Conservation (phyloP, 1,139 yeast genomes). For the Candida sp. region DNA sequence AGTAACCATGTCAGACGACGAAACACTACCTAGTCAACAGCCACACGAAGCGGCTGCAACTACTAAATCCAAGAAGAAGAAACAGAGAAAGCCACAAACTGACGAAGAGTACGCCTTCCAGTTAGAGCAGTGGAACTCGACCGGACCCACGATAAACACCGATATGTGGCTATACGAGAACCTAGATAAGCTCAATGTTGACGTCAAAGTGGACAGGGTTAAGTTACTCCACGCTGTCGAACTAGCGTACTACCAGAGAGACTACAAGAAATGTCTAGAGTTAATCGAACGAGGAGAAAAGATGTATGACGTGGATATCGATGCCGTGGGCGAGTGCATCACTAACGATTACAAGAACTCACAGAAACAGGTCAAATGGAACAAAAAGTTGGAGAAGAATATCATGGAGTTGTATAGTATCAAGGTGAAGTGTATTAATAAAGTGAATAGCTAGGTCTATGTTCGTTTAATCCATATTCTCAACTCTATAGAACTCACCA, state of each 20-base stretch:
- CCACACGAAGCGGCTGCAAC: background rate
- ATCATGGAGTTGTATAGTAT: constrained; percentile 49
- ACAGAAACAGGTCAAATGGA: constrained; percentile 24
- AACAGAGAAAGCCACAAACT: constrained; percentile 57
- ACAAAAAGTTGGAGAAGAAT: constrained; percentile 45
- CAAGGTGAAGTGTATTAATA: constrained; percentile 38
- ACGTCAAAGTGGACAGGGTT: constrained; percentile 37
- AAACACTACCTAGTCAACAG: background rate
- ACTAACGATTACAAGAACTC: constrained; percentile 25
- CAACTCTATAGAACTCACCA: constrained; percentile 62
- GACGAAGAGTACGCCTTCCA: constrained; percentile 57
- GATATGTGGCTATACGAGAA: constrained; percentile 46
- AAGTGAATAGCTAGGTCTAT: constrained; percentile 8
- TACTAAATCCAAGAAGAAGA: constrained; percentile 5
- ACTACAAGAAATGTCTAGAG: constrained; percentile 46
- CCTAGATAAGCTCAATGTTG: constrained; percentile 24
- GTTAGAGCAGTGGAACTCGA: constrained; percentile 38
- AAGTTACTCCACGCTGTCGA: constrained; percentile 49
- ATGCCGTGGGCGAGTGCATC: constrained; percentile 29
- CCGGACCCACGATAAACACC: constrained; percentile 58
- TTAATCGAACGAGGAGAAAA: constrained; percentile 24
- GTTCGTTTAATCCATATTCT: constrained; percentile 47
- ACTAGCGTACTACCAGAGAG: constrained; percentile 50
- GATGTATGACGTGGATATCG: constrained; percentile 34
- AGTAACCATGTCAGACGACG: background rate